A percentile compares a stretch with the other conserved stretches of the same genome.
These are phyloP conservation scores for Aureobasidium sp. DNA, from an alignment of 2,329 filamentous ascomycete genomes.

Conservation along the genomic window DNA sequence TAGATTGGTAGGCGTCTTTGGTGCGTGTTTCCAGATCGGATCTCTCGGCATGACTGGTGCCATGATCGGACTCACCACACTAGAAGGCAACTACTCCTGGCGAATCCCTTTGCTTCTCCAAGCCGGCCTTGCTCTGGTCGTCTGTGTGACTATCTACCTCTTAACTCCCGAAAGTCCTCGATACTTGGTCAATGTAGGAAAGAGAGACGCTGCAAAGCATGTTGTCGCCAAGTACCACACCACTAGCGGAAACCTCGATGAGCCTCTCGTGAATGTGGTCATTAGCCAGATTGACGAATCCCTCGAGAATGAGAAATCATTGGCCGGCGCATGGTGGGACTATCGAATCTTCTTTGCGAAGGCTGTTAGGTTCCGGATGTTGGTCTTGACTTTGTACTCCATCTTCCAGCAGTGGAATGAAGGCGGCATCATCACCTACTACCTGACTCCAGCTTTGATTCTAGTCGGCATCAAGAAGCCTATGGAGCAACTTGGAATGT, in stretches of 20 bases:
- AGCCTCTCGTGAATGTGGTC: slow-evolving; percentile 35
- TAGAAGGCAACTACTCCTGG: slow-evolving; percentile 19
- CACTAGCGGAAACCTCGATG: slow-evolving; percentile 30
- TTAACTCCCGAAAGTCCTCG: slow-evolving; percentile 6
- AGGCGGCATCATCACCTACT: slow-evolving; percentile 38
- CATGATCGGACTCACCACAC: slow-evolving; percentile 34
- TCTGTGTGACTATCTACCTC: slow-evolving; percentile 36
- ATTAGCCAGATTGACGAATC: slow-evolving; percentile 38
- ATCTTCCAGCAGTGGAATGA: slow-evolving; percentile 42
- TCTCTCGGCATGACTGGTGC: slow-evolving; percentile 35
- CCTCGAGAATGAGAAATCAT: slow-evolving; percentile 25
- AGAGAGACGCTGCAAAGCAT: slow-evolving; percentile 1
- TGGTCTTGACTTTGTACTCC: slow-evolving; percentile 39
- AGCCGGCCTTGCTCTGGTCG: slow-evolving; percentile 15
- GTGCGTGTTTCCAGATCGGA: slow-evolving; percentile 39
- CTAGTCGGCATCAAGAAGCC: slow-evolving; percentile 33
- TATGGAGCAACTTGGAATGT: slow-evolving; percentile 34
- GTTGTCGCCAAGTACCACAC: slow-evolving; percentile 36
- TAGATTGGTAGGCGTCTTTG: slow-evolving; percentile 40
- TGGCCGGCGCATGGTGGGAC: slow-evolving; percentile 33
- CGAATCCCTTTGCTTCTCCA: slow-evolving; percentile 4
- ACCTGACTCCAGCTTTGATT: slow-evolving; percentile 31
- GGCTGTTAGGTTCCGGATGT: slow-evolving; percentile 34
- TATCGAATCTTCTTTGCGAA: slow-evolving; percentile 40
- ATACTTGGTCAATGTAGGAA: not conserved